phyloP scores from a whole-genome alignment of 2,329 filamentous ascomycete genomes.

The Aspergillus costaricaensis region DNA sequence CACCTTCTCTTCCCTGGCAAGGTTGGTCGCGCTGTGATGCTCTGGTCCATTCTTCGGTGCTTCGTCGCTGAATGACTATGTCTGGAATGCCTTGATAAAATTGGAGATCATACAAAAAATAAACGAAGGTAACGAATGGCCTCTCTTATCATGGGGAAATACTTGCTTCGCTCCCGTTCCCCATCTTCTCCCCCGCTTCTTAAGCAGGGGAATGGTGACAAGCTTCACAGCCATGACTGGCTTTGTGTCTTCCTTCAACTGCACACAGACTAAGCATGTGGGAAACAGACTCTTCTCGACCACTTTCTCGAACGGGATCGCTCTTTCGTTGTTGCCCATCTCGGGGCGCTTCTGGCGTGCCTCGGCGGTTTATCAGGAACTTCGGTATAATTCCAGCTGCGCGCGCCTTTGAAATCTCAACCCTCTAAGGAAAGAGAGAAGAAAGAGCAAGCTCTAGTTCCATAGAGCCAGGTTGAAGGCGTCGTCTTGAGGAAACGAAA shows the following conservation, averaged over 20 bases:
- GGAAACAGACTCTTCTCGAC: constrained; percentile 21
- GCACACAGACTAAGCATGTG: constrained; percentile 26
- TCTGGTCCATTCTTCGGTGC: not conserved
- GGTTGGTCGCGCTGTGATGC: not conserved
- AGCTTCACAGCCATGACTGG: constrained; percentile 14
- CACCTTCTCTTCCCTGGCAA: not conserved
- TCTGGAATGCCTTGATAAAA: not conserved
- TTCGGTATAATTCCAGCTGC: not conserved
- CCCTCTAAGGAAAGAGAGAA: not conserved
- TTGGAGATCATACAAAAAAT: not conserved
- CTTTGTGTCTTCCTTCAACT: constrained; percentile 15
- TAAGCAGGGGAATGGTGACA: constrained; percentile 5
- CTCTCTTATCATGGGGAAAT: not conserved
- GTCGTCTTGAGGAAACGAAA: not conserved
- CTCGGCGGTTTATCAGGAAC: not conserved
- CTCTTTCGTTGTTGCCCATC: constrained; percentile 10
- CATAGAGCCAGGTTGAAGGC: not conserved
- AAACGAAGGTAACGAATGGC: constrained; percentile 16
- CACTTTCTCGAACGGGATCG: constrained; percentile 22
- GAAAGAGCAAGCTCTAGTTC: too few relatives aligned
- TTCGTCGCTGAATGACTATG: not conserved
- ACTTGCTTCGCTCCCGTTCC: not conserved
- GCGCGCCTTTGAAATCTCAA: not conserved
- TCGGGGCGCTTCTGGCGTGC: constrained; percentile 6
- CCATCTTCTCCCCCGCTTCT: not conserved